These are phyloP conservation scores for Hevea brasiliensis DNA, from an alignment of 345 rosid species.

Conservation along the genomic window DNA sequence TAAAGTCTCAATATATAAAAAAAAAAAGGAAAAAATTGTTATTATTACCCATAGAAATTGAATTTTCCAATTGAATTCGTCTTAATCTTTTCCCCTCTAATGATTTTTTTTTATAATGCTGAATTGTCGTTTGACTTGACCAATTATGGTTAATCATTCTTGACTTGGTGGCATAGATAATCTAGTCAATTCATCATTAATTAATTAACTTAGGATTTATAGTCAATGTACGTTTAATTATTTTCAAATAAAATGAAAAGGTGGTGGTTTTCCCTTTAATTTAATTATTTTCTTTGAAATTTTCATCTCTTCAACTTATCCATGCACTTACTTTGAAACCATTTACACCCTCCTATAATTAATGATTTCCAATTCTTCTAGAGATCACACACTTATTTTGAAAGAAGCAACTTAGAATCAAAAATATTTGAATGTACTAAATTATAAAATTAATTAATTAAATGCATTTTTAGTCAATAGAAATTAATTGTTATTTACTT, in stretches of 20 bases:
- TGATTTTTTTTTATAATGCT: not conserved
- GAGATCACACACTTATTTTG: not conserved
- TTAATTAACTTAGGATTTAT: not conserved
- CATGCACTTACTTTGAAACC: not conserved
- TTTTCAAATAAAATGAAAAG: not conserved
- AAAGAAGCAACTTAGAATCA: too few relatives aligned
- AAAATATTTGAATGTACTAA: too few relatives aligned
- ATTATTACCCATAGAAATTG: too few relatives aligned
- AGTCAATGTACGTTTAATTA: too few relatives aligned
- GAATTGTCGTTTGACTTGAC: not conserved
- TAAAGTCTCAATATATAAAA: too few relatives aligned
- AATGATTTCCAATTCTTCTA: not conserved
- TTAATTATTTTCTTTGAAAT: slow-evolving; percentile 8
- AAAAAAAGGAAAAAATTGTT: too few relatives aligned
- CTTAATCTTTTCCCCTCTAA: not conserved
- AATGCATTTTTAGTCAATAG: too few relatives aligned
- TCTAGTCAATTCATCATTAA: slow-evolving; percentile 1
- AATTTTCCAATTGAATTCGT: not conserved
- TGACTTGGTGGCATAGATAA: not conserved
- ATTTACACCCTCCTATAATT: not conserved
- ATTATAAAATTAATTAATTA: not conserved
- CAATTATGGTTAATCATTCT: not conserved
- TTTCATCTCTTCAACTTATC: not conserved
- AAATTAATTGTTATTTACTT: too few relatives aligned
- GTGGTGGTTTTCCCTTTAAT: not conserved